Percentiles rank a stretch among this genome's conserved stretches.
Conservation (phyloP, 2,329 filamentous ascomycete genomes). For the Cercospora sesami region DNA sequence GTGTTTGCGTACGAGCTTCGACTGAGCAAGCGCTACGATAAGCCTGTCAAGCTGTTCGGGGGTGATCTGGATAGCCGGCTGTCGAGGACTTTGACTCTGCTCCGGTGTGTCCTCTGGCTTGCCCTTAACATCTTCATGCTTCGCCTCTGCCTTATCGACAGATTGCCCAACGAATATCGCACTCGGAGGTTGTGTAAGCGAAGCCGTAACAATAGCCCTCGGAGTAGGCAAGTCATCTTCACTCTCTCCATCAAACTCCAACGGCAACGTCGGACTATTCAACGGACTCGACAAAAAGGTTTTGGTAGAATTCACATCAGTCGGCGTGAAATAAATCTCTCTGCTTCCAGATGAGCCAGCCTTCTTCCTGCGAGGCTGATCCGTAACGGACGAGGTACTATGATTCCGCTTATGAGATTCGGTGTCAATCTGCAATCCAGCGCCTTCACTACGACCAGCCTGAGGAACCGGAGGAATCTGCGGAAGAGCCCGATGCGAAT, state of each 20-base stretch:
- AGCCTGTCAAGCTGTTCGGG: constrained; percentile 30
- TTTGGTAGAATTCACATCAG: constrained; percentile 26
- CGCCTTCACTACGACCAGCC: not conserved
- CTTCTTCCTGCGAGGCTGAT: constrained; percentile 13
- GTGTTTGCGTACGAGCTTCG: constrained; percentile 29
- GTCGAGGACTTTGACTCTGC: not conserved
- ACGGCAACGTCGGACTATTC: constrained; percentile 23
- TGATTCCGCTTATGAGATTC: constrained; percentile 21
- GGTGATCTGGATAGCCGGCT: constrained; percentile 21
- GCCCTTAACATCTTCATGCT: not conserved
- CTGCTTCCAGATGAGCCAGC: constrained; percentile 11
- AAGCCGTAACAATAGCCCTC: constrained; percentile 7
- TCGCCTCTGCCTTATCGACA: not conserved
- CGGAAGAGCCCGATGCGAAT: constrained; percentile 9
- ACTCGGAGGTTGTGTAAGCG: constrained; percentile 17
- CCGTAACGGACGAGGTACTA: constrained; percentile 13
- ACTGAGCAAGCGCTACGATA: constrained; percentile 29
- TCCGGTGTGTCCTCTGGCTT: not conserved
- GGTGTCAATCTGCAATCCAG: constrained; percentile 14
- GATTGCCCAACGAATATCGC: constrained; percentile 19
- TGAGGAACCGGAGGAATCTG: not conserved
- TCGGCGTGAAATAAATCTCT: constrained; percentile 35
- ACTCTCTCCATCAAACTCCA: constrained; percentile 5
- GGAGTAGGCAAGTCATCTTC: constrained; percentile 21
- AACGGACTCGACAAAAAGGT: constrained; percentile 32